Conservation (phyloP, 805 yeast species). For the baker's yeast (Saccharomyces cerevisiae) region DNA sequence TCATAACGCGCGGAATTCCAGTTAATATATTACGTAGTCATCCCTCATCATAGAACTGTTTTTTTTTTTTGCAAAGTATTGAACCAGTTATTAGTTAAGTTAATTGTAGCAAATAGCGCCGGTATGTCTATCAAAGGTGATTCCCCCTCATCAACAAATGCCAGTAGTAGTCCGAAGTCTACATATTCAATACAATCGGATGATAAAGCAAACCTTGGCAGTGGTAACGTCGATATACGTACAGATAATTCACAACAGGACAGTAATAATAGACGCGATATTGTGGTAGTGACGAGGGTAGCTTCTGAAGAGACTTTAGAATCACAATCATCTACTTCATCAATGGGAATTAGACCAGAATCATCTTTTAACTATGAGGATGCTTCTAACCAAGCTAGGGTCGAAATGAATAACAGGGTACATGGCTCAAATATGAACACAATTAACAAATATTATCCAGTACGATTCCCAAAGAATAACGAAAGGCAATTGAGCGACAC, state of each 20-base stretch:
- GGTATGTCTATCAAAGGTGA: neutral
- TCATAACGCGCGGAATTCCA: neutral
- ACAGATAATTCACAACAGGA: neutral
- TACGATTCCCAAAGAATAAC: neutral
- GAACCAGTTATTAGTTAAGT: neutral
- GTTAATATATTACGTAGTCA: neutral
- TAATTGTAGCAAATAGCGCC: neutral
- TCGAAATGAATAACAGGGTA: neutral
- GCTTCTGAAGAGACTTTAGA: slow-evolving; percentile 7
- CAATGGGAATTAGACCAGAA: slow-evolving; percentile 12
- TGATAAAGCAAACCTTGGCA: neutral
- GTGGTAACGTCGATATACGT: neutral
- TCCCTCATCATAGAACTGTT: neutral
- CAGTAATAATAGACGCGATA: neutral
- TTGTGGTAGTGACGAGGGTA: slow-evolving; percentile 5
- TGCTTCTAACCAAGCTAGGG: neutral
- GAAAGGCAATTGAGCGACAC: neutral
- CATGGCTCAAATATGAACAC: neutral
- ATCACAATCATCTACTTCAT: neutral
- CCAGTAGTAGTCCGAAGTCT: neutral
- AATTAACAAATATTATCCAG: slow-evolving; percentile 1
- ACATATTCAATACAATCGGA: neutral
- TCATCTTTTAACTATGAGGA: slow-evolving; percentile 3
- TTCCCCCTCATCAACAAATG: neutral
- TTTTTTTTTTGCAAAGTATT: neutral